Evolutionary conservation across 768 basidiomycete genomes (phyloP).

Genomic region (Boletus reticuloceps): DNA sequence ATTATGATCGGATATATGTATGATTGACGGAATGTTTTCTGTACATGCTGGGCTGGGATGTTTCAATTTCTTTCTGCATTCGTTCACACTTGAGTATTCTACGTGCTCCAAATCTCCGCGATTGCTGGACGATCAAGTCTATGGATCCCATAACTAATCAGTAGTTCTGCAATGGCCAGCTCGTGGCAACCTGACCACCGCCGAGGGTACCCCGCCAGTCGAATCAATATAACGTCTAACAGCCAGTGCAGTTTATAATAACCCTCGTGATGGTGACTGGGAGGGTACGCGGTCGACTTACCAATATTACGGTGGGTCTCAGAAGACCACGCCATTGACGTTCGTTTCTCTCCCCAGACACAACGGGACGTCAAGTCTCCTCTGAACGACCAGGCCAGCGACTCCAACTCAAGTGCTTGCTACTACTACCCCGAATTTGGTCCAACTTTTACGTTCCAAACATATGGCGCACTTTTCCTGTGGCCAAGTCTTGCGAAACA

Average conservation of each 20-base stretch:
- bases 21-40: not conserved
- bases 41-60: not conserved
- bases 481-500: too few relatives aligned
- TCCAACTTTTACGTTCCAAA: too few relatives aligned
- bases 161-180: not conserved
- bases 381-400: too few relatives aligned
- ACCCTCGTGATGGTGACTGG: conserved; percentile 5
- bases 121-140: too few relatives aligned
- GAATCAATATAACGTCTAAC: not conserved
- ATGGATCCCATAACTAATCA: too few relatives aligned
- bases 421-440: too few relatives aligned
- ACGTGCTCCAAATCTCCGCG: too few relatives aligned
- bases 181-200: conserved; percentile 5
- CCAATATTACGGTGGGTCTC: too few relatives aligned
- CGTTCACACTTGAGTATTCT: too few relatives aligned
- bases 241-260: not conserved
- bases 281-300: conserved; percentile 11
- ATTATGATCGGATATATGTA: not conserved
- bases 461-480: too few relatives aligned
- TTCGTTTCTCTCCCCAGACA: not conserved
- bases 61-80: not conserved
- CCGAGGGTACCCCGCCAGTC: conserved; percentile 14
- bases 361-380: not conserved
- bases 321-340: not conserved
- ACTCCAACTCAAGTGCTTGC: too few relatives aligned